Evolutionary conservation across 768 basidiomycete species (phyloP), one percentile per base, ranked within the genome.

Genomic region (Rhizopogon salebrosus): DNA sequence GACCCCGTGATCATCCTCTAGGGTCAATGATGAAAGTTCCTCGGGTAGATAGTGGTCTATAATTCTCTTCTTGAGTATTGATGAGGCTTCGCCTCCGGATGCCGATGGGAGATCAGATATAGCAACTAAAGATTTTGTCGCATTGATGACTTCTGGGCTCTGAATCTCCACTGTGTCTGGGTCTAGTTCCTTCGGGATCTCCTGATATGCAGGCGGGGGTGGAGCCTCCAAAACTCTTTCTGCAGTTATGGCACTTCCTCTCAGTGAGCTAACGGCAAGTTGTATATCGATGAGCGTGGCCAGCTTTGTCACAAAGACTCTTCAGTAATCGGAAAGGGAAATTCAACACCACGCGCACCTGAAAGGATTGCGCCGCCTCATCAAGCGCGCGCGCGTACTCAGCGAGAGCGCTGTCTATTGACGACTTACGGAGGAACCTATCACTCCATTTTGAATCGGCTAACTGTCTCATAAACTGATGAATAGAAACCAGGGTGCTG

Each of bases 271-370:
- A 18, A 77, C 59, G 18, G 72, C 66, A 51, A 72, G 70, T 55
- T 79, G 77, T 16, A 80, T 70, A 43, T 75, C 71, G 37, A 80
- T 77, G 4, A 79, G 68, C 0, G 75, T 73, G 6, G 75, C 71
- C 6, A 78, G 69, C 78, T 79, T 53, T 14, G 20, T 41, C 3
- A 31, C 36, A 22, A 34, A 5, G 45, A 41, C 18, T 48, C 13
- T 16, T 46, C 20, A 46, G 31, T 2, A 1, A 4, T 18, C 49
- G 18, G 18, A 40, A 48, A 2, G 23, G 6, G 39, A 20, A 29
- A 34, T 10, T 23, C 23, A 16, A 26, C 9, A 20, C 27, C 6
- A 41, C 48, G 6, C 53, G 22, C 54, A 75, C 78, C 68, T 79
- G 77, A 53, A 79, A 78, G 8, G 76, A 71, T 43, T 72, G 71